Base-by-base conservation (phyloP, 1,284 basidiomycete genomes). In the Ceraceosorus guamensis region DNA sequence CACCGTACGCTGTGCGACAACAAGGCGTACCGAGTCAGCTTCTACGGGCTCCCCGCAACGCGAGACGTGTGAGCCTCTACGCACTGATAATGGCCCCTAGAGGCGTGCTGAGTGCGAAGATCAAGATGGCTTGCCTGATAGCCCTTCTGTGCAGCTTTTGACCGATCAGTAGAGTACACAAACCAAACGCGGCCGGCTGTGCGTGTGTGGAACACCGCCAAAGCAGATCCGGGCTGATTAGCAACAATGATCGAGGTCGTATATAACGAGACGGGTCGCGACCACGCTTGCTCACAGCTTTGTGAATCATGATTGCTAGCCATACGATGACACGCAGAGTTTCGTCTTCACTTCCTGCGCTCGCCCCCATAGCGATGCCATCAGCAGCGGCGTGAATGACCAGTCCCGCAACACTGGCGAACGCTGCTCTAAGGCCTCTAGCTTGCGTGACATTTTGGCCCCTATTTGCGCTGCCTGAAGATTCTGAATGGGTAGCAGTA, bases 261-360 rank as follows among this genome's bases (percentile, higher is more conserved):
- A 50, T 30, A 10, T 5, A 6, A 8, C 6, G 10, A n/a, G 8
- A 6, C 16, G 33, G n/a, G n/a, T n/a, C n/a, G n/a, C n/a, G n/a
- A n/a, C n/a, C n/a, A n/a, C n/a, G n/a, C n/a, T n/a, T n/a, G 54
- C 53, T 55, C 53, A 55, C 53, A 6, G 71, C 71, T 50, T 75
- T 75, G 65, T 75, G 73, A 18, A 75, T 62, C 63, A 74, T 68
- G 52, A 75, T 71, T 35, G 73, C 73, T 5, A 72, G 46, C 24
- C 71, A 60, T 5, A 75, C 71, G 32, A 75, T 62, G 48, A 71
- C 57, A 24, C 67, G 70, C 46, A 74, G 57, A 43, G 64, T 64
- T 39, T 59, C 47, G 41, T 73, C 67, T 24, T 53, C 50, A 41
- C 62, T 67, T 37, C 59, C 62, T 5, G 67, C 61, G 10, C 61